A percentile compares a stretch with the other conserved stretches of the same genome.
phyloP scores from a whole-genome alignment of 352 stramenopile species.

The Blastocystis sp. region DNA sequence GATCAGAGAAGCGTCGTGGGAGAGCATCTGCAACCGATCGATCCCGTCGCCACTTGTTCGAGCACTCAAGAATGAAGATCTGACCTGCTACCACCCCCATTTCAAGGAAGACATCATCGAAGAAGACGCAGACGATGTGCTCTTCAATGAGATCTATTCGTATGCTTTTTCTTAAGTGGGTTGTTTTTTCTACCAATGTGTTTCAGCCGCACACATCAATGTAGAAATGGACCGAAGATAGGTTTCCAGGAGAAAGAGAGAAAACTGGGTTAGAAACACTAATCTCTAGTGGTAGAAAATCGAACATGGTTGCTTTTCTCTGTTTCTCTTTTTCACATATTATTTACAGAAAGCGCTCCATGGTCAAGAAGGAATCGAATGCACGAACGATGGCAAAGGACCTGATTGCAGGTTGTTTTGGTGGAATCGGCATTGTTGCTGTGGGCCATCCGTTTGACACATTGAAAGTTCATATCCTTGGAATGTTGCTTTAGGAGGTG shows the following conservation, averaged over 20 bases:
- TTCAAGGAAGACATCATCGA: conserved; percentile 46
- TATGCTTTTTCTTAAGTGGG: not conserved
- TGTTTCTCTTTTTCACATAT: conserved; percentile 11
- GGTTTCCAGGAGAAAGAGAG: too few relatives aligned
- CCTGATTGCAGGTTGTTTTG: conserved; percentile 59
- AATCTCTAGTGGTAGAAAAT: too few relatives aligned
- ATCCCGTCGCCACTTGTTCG: not conserved
- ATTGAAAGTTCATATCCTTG: conserved; percentile 59
- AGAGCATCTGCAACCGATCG: not conserved
- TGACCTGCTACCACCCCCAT: not conserved
- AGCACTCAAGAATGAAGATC: not conserved
- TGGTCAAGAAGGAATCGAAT: conserved; percentile 45
- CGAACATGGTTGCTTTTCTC: not conserved
- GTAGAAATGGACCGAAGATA: too few relatives aligned
- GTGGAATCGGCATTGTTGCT: conserved; percentile 61
- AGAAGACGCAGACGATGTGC: not conserved
- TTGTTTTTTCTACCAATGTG: not conserved
- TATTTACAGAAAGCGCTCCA: not conserved
- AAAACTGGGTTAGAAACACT: too few relatives aligned
- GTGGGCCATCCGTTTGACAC: conserved; percentile 60
- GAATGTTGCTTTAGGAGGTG: not conserved
- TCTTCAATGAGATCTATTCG: not conserved
- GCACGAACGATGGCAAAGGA: conserved; percentile 45
- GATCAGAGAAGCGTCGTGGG: not conserved
- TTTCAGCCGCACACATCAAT: too few relatives aligned